A percentile compares a stretch with the other conserved stretches of the same genome.
Evolutionary conservation across 441 rosid genomes (phyloP).

Genomic region (Corymbia calophylla): DNA sequence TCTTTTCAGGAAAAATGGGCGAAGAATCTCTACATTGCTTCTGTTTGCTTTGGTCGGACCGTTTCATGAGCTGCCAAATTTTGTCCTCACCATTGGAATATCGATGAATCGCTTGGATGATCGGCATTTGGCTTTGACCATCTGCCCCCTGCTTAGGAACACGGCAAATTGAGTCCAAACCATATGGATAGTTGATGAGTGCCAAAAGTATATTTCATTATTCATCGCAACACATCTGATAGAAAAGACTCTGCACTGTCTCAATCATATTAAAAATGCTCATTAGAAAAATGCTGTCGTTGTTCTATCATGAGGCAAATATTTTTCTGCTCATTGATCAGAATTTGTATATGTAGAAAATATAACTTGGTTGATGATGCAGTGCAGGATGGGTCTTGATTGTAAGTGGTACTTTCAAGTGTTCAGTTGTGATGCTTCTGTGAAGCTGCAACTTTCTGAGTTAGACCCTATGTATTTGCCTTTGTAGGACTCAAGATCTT

Average conservation of each 20-base stretch:
- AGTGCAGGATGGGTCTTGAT: slow-evolving; percentile 26
- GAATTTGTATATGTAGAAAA: slow-evolving; percentile 27
- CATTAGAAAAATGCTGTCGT: slow-evolving; percentile 10
- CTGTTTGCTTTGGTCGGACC: slow-evolving; percentile 12
- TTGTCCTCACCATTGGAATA: background rate
- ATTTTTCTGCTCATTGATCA: slow-evolving; percentile 7
- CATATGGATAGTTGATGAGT: slow-evolving; percentile 28
- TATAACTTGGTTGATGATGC: slow-evolving; percentile 28
- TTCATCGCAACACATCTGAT: slow-evolving; percentile 27
- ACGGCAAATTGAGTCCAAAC: background rate
- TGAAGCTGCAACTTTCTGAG: slow-evolving; percentile 16
- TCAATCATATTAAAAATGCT: slow-evolving; percentile 32
- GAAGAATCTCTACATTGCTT: slow-evolving; percentile 12
- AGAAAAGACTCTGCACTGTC: slow-evolving; percentile 28
- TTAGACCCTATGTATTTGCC: slow-evolving; percentile 19
- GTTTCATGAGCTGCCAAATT: slow-evolving; percentile 10
- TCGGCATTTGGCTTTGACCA: background rate
- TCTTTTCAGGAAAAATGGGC: slow-evolving; percentile 15
- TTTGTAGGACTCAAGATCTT: slow-evolving; percentile 16
- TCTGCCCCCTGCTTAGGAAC: background rate
- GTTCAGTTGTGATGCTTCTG: slow-evolving; percentile 15
- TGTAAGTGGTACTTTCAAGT: slow-evolving; percentile 21
- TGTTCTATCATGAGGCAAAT: slow-evolving; percentile 8
- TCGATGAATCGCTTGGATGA: background rate
- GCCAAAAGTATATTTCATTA: slow-evolving; percentile 29